Evolutionary conservation across 106 monocot genomes (phyloP), one percentile per base, ranked within the genome.

Genomic region (Triglochin maritima): DNA sequence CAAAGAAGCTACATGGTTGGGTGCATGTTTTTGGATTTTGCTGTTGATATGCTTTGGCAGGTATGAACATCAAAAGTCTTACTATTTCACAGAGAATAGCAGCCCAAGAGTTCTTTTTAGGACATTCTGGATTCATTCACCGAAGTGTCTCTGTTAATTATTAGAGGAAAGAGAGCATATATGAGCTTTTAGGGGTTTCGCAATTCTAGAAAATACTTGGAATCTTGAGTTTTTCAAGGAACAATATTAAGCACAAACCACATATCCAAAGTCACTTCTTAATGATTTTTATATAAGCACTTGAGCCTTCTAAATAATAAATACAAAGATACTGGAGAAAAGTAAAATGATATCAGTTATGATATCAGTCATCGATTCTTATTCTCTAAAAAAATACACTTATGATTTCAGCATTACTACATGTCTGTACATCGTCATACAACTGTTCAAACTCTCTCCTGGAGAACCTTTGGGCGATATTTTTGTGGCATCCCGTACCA

Each of bases 1-100:
- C 74, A 93, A 84, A 53, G 92, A 93, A 70, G 56, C 71, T 69
- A 81, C 65, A 41, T 88, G 80, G 92, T 64, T 81, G 17, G 70
- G 62, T 75, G 74, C 86, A 43, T 9, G 77, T 13, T n/a, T 88
- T n/a, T 88, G 88, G 87, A 70, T 88, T 53, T n/a, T 84, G 50
- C 54, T 88, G 47, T 73, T 88, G 56, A 60, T 81, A 57, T 93
- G 83, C 76, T 83, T 83, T 61, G 92, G 92, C 65, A 88, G 92
- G 92, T 93, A 83, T 3, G 47, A 14, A 62, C 48, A 48, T 44
- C 13, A 10, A 11, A 3, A 3, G 59, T 50, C 46, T 65, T 17
- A 68, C 12, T 29, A 65, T 59, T 15, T 59, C 10, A 15, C 12
- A 59, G 6, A 6, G 5, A 5, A 14, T 14, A 59, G 16, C 52